Conservation (phyloP, 352 stramenopile genomes). For the Phytophthora litchii region DNA sequence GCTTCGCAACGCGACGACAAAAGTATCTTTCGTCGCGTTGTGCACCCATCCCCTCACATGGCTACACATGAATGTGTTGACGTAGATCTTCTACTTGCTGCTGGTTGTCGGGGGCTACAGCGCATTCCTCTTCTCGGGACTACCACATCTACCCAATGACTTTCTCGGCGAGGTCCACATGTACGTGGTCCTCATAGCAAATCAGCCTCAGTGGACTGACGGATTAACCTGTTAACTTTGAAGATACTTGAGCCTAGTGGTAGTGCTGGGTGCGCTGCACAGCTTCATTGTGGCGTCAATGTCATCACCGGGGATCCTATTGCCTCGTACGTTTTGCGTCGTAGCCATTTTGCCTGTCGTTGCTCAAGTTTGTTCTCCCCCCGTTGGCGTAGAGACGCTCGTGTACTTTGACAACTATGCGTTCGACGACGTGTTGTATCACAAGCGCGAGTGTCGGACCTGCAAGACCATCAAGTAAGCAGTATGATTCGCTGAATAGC, state of each 20-base stretch:
- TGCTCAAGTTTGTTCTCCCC: neutral
- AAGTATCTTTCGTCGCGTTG: conserved; percentile 38
- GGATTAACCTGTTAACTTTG: neutral
- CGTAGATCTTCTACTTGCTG: conserved; percentile 64
- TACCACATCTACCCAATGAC: conserved; percentile 51
- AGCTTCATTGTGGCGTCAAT: conserved; percentile 59
- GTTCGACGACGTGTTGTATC: conserved; percentile 55
- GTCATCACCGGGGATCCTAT: conserved; percentile 47
- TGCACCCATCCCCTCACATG: conserved; percentile 4
- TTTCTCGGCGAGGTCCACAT: conserved; percentile 49
- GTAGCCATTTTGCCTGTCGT: too few relatives aligned
- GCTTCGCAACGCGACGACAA: conserved; percentile 24
- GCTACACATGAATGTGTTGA: conserved; percentile 6
- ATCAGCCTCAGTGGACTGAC: conserved; percentile 1
- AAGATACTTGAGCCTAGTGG: conserved; percentile 43
- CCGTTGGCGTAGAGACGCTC: conserved; percentile 41
- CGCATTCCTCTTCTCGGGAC: conserved; percentile 51
- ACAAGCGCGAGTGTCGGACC: conserved; percentile 42
- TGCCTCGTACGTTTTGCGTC: conserved; percentile 37
- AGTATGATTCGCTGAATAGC: neutral
- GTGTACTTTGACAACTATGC: conserved; percentile 61
- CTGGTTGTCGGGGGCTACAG: conserved; percentile 64
- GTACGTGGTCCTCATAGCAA: conserved; percentile 7
- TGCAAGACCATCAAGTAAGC: conserved; percentile 58
- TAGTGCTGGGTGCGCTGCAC: conserved; percentile 48